Base-by-base conservation (phyloP, 163 green algal species). In the Smithsoniella earleae region DNA sequence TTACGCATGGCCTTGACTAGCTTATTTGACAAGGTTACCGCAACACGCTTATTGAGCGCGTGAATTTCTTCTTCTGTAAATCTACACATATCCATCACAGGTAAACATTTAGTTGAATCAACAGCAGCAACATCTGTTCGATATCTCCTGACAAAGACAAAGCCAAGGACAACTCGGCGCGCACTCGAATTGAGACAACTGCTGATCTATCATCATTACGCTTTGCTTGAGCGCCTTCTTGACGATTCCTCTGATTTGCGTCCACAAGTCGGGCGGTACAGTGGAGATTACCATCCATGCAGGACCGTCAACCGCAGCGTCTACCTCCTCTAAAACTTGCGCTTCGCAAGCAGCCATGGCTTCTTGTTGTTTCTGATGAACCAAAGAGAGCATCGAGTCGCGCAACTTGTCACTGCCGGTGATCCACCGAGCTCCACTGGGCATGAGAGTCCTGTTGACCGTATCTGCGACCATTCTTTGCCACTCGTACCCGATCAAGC, bases 271-370 rank as follows among this genome's bases (percentile, higher is more conserved):
- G 3, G 58, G 34, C 16, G 58, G 58, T 5, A 69, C 6, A 30
- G 40, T 30, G 16, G 58, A 69, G 31, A 69, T 69, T 5, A 34
- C 16, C 58, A 69, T 69, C 58, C 58, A 69, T 69, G 58, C 58
- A 8, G 58, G 58, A 34, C 58, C 58, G 16, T 69, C 58, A 30
- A 69, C 58, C 6, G 58, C 58, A 25, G 58, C 58, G 8, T 69
- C 58, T 25, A 69, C 58, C 18, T 69, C 58, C 16, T 69, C 58
- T 31, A 69, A 45, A 13, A 36, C 58, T 13, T 69, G n/a, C 1
- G 58, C 58, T 40, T 69, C 58, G 43, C 58, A 69, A 1, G 25
- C 25, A 16, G 10, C 27, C 10, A 69, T 16, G 18, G 25, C 58
- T 37, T 40, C 10, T 13, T 49, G 10, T 49, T 49, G 40, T 22